phyloP scores from a whole-genome alignment of 2,329 filamentous ascomycete species.

The Cercospora citrullina region DNA sequence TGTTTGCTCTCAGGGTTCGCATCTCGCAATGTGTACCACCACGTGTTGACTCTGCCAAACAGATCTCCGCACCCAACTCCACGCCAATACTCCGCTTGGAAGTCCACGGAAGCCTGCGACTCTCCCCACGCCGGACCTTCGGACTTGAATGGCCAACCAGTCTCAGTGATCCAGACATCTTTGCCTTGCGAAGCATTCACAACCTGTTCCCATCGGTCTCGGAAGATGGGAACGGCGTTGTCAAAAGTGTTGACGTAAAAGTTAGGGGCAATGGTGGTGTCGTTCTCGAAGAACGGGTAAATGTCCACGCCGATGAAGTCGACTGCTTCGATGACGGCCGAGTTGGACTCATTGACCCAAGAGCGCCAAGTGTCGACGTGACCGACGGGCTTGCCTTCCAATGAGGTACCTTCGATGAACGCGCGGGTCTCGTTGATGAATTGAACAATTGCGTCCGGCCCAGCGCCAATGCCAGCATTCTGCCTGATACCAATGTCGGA shows the following conservation, averaged over 20 bases:
- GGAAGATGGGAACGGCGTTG: background rate
- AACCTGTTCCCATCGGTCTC: background rate
- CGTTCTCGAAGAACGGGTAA: conserved; percentile 69
- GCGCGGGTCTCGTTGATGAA: conserved; percentile 42
- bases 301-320: conserved; percentile 85
- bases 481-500: conserved; percentile 68
- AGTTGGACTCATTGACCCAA: conserved; percentile 72
- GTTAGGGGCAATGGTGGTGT: conserved; percentile 35
- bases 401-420: conserved; percentile 62
- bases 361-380: conserved; percentile 85
- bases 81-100: background rate
- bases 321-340: conserved; percentile 64
- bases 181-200: background rate
- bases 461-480: conserved; percentile 58
- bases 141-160: background rate
- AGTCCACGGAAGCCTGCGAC: background rate
- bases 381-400: conserved; percentile 61
- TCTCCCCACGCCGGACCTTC: background rate
- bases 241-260: background rate
- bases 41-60: conserved; percentile 62
- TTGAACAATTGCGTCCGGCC: conserved; percentile 62
- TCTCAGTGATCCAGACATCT: background rate
- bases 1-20: conserved; percentile 11
- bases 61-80: conserved; percentile 34
- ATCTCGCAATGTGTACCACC: conserved; percentile 63